Percentiles rank a stretch among this genome's conserved stretches.
These are phyloP conservation scores for Seminavis robusta DNA, from an alignment of 108 stramenopile genomes.

Conservation along the genomic window DNA sequence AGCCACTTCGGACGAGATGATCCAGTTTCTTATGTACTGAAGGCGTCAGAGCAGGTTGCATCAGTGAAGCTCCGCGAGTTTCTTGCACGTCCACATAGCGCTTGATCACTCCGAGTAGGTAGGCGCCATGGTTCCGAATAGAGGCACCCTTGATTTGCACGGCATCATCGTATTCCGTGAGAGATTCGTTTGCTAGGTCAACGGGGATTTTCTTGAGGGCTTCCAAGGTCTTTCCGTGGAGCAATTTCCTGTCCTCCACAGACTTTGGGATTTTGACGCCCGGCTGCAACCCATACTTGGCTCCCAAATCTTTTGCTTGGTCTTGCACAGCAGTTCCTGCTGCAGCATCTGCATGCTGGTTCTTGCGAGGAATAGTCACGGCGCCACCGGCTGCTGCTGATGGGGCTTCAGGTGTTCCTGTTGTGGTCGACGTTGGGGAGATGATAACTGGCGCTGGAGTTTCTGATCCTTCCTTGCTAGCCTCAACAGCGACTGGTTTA, in stretches of 20 bases:
- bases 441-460: background rate
- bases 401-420: background rate
- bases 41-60: constrained; percentile 58
- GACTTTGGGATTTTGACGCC: constrained; percentile 32
- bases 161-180: constrained; percentile 74
- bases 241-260: constrained; percentile 12
- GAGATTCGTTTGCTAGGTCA: constrained; percentile 63
- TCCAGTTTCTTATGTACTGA: constrained; percentile 48
- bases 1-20: constrained; percentile 49
- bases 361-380: background rate
- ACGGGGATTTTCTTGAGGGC: constrained; percentile 34
- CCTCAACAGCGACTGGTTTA: background rate
- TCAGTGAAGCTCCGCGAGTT: constrained; percentile 31
- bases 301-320: background rate
- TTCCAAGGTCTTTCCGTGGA: constrained; percentile 30
- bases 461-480: too few relatives aligned
- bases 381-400: background rate
- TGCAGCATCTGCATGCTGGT: background rate
- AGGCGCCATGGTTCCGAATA: constrained; percentile 73
- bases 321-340: background rate
- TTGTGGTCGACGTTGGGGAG: background rate
- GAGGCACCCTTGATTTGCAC: constrained; percentile 50
- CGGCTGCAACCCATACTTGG: constrained; percentile 26
- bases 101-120: constrained; percentile 78
- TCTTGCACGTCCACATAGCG: constrained; percentile 60